Evolutionary conservation across 331 rosid genomes (phyloP), one percentile per base, ranked within the genome.

Genomic region (Malus hybrid): DNA sequence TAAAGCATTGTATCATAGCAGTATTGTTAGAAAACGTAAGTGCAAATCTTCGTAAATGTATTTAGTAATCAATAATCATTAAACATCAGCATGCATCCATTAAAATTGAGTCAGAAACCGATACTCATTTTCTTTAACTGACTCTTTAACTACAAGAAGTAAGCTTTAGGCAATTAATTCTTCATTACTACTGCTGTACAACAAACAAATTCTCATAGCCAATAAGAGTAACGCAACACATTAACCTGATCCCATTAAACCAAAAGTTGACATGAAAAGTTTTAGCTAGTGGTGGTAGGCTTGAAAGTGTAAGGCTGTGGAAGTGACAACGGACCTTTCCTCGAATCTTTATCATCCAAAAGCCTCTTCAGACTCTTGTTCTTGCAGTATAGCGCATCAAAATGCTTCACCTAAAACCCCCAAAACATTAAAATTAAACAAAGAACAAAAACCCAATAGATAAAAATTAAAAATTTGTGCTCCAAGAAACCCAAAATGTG

Each of bases 231-330:
- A 39, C 46, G 3, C 46, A 39, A 39, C 64, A 61, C 20, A 60
- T n/a, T 28, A 22, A 68, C 58, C 57, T 18, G 56, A 70, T 80
- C 71, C 46, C 71, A 75, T 70, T 16, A 66, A 70, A 68, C 69
- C 26, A 30, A 70, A 11, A 9, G 8, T 39, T 11, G 10, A 28
- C 6, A 26, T 30, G 39, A 63, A 16, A 64, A 19, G 63, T 12
- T 53, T 80, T 58, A 88, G 81, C 55, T 16, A 68, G 56, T 57
- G 64, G 86, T 24, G 52, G 73, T 50, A 50, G 89, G 79, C 88
- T 94, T 92, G 88, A 89, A 87, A 88, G 93, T 89, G 82, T 81
- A 87, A 84, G 93, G 93, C 74, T 93, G 95, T 63, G 99, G 97
- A 56, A 90, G 91, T 61, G 36, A 73, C 86, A 87, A 86, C 86